These are phyloP conservation scores for Vitellaria paradoxa DNA, from an alignment of 179 eudicot species.

Conservation along the genomic window DNA sequence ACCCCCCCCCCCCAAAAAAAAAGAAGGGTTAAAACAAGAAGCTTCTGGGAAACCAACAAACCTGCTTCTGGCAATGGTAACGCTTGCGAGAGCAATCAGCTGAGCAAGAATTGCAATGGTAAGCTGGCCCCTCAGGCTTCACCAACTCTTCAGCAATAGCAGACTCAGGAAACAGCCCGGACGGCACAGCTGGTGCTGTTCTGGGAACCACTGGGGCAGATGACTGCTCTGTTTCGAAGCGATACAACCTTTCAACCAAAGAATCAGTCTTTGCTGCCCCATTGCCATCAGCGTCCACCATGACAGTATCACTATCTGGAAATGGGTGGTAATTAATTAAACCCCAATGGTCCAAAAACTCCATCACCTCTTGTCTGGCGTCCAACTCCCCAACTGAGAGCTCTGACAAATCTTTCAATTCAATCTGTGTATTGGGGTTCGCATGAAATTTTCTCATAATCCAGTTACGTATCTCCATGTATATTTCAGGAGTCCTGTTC, in stretches of 20 bases:
- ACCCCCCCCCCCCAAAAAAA: too few relatives aligned
- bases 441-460: constrained; percentile 82
- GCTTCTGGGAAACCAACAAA: constrained; percentile 28
- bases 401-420: constrained; percentile 67
- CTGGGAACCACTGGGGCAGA: constrained; percentile 37
- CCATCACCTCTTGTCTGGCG: constrained; percentile 87
- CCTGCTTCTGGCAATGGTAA: constrained; percentile 98
- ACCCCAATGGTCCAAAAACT: constrained; percentile 96
- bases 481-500: constrained; percentile 64
- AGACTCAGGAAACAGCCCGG: constrained; percentile 74
- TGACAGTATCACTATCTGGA: constrained; percentile 41
- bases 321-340: constrained; percentile 93
- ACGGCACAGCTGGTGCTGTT: constrained; percentile 45
- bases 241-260: constrained; percentile 62
- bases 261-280: constrained; percentile 42
- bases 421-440: constrained; percentile 57
- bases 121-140: constrained; percentile 84
- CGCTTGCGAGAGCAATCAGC: constrained; percentile 98
- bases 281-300: constrained; percentile 35
- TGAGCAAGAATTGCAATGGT: constrained; percentile 96
- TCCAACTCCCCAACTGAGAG: constrained; percentile 74
- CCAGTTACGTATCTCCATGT: constrained; percentile 83
- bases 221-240: constrained; percentile 61
- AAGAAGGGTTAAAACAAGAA: not conserved
- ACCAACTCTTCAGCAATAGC: constrained; percentile 71